Base-by-base conservation (phyloP, 2,329 filamentous ascomycete genomes). In the Metarhizium brunneum region DNA sequence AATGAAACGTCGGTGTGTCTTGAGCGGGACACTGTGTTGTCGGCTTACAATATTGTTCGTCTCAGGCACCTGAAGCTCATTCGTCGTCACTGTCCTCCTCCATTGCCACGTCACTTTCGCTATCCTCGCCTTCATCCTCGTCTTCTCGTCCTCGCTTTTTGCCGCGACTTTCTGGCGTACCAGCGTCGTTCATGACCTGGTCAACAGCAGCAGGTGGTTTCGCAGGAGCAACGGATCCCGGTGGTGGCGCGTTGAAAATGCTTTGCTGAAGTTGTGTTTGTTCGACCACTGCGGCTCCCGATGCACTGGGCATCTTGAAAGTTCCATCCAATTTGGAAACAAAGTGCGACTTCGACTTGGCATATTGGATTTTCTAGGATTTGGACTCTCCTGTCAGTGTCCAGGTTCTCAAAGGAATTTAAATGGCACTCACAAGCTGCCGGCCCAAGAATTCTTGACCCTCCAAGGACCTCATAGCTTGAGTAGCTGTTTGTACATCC, bases 321-420 rank as follows among this genome's bases (percentile, higher is more conserved):
- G 90, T 92, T 59, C 94, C 94, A 62, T 96, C 92, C 54, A 99
- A 84, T 71, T 95, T 96, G 38, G 90, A 84, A 59, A 99, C 84
- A 29, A 88, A 87, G 69, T 96, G 81, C 3, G 92, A 96, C 68
- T 92, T 92, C 56, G 86, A 85, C 71, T 92, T 96, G 56, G 89
- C 91, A 70, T 97, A 99, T 61, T 86, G 79, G 63, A 99, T 91
- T 82, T 85, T 88, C 92, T 97, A 58, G n/a, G 30, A 16, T 35
- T 54, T 35, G 32, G 8, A 32, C 4, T 47, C 32, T 2, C 36
- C 40, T 14, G 55, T 56, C 25, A 58, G 36, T 32, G 47, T 16
- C 3, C 1, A 13, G 6, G 10, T 35, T 30, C 32, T 18, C 36
- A 29, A 40, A 48, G 47, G n/a, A 32, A 40, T 10, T 14, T 16